These are phyloP conservation scores for Monosporascus sp. DNA, from an alignment of 2,329 filamentous ascomycete genomes.

Conservation along the genomic window DNA sequence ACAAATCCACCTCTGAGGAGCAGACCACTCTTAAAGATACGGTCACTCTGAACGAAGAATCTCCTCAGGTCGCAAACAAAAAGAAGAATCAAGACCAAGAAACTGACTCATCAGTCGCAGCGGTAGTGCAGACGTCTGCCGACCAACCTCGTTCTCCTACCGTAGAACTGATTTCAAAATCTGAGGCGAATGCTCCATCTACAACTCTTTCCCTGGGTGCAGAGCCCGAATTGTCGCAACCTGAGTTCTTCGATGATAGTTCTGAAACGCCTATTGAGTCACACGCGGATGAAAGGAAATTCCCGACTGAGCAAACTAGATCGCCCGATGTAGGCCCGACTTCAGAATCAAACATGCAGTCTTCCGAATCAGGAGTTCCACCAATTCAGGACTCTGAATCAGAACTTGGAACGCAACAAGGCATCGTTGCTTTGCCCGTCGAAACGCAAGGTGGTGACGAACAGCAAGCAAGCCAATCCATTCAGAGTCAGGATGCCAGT, in stretches of 20 bases:
- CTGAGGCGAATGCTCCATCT: neutral
- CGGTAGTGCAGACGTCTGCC: conserved; percentile 1
- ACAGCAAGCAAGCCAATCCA: neutral
- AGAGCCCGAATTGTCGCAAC: neutral
- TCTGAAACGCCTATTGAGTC: neutral
- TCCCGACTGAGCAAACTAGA: neutral
- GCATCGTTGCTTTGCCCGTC: neutral
- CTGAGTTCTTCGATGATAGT: neutral
- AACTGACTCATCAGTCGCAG: conserved; percentile 2
- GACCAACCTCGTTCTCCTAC: conserved; percentile 4
- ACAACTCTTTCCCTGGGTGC: neutral
- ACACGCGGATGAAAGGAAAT: neutral
- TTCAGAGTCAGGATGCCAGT: neutral
- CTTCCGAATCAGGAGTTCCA: neutral
- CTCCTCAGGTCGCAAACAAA: conserved; percentile 11
- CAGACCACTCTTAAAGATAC: too few relatives aligned
- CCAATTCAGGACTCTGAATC: neutral
- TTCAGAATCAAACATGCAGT: neutral
- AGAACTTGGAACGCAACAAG: neutral
- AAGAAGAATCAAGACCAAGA: conserved; percentile 9
- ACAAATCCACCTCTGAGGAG: too few relatives aligned
- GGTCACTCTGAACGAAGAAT: conserved; percentile 2
- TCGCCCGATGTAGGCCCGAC: neutral
- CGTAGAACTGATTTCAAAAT: neutral
- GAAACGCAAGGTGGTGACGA: neutral